phyloP scores from a whole-genome alignment of 2,329 filamentous ascomycete species.

The Amauroascus niger region DNA sequence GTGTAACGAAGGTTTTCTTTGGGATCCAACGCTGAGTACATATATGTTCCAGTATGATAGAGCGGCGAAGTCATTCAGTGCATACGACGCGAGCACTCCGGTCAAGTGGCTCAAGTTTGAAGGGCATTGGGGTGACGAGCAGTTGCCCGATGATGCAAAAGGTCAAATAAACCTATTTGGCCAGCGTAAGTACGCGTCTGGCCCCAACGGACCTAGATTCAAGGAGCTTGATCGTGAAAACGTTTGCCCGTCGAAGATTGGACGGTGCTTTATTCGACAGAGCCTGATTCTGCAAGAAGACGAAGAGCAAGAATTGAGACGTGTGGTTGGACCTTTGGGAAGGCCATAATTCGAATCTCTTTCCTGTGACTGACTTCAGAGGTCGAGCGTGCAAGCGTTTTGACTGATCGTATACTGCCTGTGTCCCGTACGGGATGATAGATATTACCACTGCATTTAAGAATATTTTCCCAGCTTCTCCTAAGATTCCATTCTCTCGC shows the following conservation, averaged over 20 bases:
- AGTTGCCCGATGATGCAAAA: constrained; percentile 45
- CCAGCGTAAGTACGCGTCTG: constrained; percentile 47
- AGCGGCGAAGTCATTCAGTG: constrained; percentile 35
- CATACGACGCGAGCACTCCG: constrained; percentile 41
- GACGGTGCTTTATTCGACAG: not conserved
- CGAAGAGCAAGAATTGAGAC: constrained; percentile 1
- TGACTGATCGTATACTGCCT: not conserved
- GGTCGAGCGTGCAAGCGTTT: not conserved
- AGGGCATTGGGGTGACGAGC: constrained; percentile 54
- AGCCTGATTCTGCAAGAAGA: constrained; percentile 1
- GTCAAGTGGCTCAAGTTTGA: constrained; percentile 47
- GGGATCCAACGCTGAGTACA: constrained; percentile 50
- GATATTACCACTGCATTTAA: not conserved
- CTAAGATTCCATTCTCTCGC: too few species aligned
- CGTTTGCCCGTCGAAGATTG: constrained; percentile 45
- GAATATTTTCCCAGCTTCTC: too few species aligned
- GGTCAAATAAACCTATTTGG: constrained; percentile 37
- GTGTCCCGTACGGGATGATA: not conserved
- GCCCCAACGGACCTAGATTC: constrained; percentile 52
- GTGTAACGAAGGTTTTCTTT: constrained; percentile 46
- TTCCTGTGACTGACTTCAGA: not conserved
- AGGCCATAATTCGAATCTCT: not conserved
- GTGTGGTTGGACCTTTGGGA: not conserved
- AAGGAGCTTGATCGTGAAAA: constrained; percentile 49
- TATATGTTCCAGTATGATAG: constrained; percentile 49